Percentiles rank a stretch among this genome's conserved stretches.
Conservation (phyloP, 371 early-diverging fungal species). For the Syncephalastrum contaminatum region DNA sequence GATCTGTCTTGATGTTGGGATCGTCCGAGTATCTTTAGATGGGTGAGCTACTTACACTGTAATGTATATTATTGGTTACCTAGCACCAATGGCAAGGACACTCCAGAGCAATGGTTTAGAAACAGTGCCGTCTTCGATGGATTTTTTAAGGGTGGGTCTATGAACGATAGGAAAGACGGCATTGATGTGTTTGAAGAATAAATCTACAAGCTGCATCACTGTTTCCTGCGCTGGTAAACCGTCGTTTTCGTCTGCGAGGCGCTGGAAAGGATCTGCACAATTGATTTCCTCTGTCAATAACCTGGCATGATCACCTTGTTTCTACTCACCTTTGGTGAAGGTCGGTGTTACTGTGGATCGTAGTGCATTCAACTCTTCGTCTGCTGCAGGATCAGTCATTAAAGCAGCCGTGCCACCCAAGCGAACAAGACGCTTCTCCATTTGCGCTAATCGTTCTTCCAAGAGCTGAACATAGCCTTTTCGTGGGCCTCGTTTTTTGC, state of each 20-base stretch:
- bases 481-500: conserved; percentile 78
- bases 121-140: conserved; percentile 33
- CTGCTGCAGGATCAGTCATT: conserved; percentile 1
- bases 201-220: conserved; percentile 50
- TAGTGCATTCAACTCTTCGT: not conserved
- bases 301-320: not conserved
- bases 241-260: conserved; percentile 14
- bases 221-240: conserved; percentile 49
- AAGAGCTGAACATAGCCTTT: conserved; percentile 77
- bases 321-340: not conserved
- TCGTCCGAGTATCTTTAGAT: conserved; percentile 41
- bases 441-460: conserved; percentile 65
- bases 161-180: conserved; percentile 58
- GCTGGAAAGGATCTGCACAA: conserved; percentile 8
- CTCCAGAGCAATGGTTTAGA: conserved; percentile 42
- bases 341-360: too few relatives aligned
- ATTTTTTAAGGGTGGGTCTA: conserved; percentile 27
- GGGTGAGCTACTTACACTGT: not conserved
- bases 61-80: conserved; percentile 21
- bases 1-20: conserved; percentile 40
- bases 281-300: not conserved
- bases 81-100: conserved; percentile 46
- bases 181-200: conserved; percentile 60
- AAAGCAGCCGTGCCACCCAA: conserved; percentile 16
- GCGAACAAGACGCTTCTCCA: conserved; percentile 50